Base-by-base conservation (phyloP, 208 protist genomes). In the Porcisia hertigi region DNA sequence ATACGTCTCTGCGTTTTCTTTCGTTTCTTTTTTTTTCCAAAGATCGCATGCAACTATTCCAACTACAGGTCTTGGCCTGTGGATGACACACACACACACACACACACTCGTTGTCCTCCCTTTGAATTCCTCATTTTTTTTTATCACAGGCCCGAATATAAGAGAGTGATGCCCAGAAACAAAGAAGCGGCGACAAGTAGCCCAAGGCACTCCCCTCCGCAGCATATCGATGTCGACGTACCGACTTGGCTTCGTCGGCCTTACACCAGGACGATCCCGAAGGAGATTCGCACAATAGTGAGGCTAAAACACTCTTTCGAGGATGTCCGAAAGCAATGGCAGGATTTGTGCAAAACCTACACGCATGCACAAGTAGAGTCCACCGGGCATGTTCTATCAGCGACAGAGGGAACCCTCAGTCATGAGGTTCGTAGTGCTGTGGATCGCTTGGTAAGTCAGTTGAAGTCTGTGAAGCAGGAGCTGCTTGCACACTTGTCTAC, bases 391-490 rank as follows among this genome's bases (percentile, higher is more conserved):
- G 30, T 7, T 2, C 5, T 23, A 30, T 20, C 23, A 0, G 25
- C 45, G 23, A 12, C 7, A 0, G 67, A 60, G 49, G 20, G 11
- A 18, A 1, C 0, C 9, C 43, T 55, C n/a, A 53, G 70, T 18
- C 45, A 7, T 0, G 72, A 64, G 1, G 16, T 25, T 55, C 72
- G 67, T 18, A 53, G n/a, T 18, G 39, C 43, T 14, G 53, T 82
- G 3, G 81, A 85, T 25, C 53, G 41, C 6, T 11, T 92, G n/a
- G 71, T 84, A 14, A 90, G 85, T 39, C 92, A 96, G 76, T 54
- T 94, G 69, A 92, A 91, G 59, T 79, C 86, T 0, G 69, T 96
- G 30, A 91, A 93, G 67, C 88, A 93, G 79, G 89, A 96, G 65
- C 73, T 96, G 36, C 63, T 92, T 1, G 72, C 82, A 3, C 83